phyloP scores from a whole-genome alignment of 371 early-diverging fungal genomes.

The Dichotomocladium elegans region DNA sequence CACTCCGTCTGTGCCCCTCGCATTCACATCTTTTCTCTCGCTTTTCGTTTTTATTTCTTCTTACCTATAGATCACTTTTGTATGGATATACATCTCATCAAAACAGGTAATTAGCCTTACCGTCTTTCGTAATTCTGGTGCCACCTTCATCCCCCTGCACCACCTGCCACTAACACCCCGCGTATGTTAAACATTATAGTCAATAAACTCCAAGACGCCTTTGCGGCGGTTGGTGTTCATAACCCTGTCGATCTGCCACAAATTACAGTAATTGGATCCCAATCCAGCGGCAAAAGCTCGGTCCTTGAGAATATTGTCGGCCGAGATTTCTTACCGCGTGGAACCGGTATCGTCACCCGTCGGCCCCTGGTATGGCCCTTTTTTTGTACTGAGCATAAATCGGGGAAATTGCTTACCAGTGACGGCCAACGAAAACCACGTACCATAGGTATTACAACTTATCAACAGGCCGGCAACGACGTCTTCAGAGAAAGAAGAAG shows the following conservation, averaged over 20 bases:
- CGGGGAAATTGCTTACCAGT: background rate
- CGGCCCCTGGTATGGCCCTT: constrained; percentile 77
- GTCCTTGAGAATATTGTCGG: constrained; percentile 99
- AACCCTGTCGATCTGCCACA: constrained; percentile 99
- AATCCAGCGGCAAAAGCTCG: constrained; percentile 98
- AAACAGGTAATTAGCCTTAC: constrained; percentile 26
- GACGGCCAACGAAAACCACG: background rate
- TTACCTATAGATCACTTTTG: background rate
- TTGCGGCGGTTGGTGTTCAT: constrained; percentile 91
- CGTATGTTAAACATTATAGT: constrained; percentile 25
- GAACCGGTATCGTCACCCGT: constrained; percentile 94
- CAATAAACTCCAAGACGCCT: constrained; percentile 96
- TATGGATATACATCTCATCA: constrained; percentile 25
- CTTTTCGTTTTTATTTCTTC: constrained; percentile 3
- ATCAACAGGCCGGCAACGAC: constrained; percentile 75
- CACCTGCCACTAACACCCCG: background rate
- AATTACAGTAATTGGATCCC: constrained; percentile 96
- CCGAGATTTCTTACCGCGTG: constrained; percentile 97
- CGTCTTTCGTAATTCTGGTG: no score
- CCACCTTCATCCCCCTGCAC: no score
- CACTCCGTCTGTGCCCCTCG: no score
- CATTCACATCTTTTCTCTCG: no score
- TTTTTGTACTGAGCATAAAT: background rate
- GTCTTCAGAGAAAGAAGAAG: constrained; percentile 18
- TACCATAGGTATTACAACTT: constrained; percentile 84